phyloP scores from a whole-genome alignment of 352 stramenopile species.

The Globisporangium perplexum region DNA sequence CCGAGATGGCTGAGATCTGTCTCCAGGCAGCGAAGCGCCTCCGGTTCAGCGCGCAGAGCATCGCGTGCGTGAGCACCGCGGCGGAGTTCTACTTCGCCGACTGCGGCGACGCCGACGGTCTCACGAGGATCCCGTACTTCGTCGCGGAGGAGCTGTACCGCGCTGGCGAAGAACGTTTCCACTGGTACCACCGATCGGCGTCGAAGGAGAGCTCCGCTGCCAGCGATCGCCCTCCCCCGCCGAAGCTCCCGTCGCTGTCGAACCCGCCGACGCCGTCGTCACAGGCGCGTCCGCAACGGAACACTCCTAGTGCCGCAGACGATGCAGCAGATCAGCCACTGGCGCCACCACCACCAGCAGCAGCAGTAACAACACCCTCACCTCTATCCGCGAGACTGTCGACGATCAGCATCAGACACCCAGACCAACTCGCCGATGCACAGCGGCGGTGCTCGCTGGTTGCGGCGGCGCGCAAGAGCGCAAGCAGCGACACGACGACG shows the following conservation, averaged over 20 bases:
- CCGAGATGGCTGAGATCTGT: not conserved
- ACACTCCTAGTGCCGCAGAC: not conserved
- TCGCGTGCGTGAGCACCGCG: slow-evolving; percentile 18
- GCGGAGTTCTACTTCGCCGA: slow-evolving; percentile 36
- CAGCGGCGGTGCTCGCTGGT: slow-evolving; percentile 19
- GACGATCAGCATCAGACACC: not conserved
- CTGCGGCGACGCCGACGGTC: slow-evolving; percentile 36
- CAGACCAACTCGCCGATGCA: not conserved
- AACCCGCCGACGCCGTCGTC: not conserved
- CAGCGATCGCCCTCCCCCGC: not conserved
- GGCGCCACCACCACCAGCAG: not conserved
- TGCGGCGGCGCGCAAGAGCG: slow-evolving; percentile 18
- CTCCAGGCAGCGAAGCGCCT: slow-evolving; percentile 25
- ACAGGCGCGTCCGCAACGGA: not conserved
- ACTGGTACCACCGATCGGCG: slow-evolving; percentile 47
- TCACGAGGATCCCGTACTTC: slow-evolving; percentile 22
- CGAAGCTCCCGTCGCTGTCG: slow-evolving; percentile 1
- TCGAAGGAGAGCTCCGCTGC: slow-evolving; percentile 15
- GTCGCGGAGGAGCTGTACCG: slow-evolving; percentile 33
- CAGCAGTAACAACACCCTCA: too few species aligned
- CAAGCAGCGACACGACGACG: slow-evolving; percentile 23
- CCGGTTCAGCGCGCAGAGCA: slow-evolving; percentile 24
- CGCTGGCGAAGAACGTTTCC: slow-evolving; percentile 49
- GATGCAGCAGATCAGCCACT: not conserved
- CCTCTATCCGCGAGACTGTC: too few species aligned